A percentile compares a stretch with the other conserved stretches of the same genome.
phyloP scores from a whole-genome alignment of 202 grass and related monocot genomes.

The Zizania palustris region DNA sequence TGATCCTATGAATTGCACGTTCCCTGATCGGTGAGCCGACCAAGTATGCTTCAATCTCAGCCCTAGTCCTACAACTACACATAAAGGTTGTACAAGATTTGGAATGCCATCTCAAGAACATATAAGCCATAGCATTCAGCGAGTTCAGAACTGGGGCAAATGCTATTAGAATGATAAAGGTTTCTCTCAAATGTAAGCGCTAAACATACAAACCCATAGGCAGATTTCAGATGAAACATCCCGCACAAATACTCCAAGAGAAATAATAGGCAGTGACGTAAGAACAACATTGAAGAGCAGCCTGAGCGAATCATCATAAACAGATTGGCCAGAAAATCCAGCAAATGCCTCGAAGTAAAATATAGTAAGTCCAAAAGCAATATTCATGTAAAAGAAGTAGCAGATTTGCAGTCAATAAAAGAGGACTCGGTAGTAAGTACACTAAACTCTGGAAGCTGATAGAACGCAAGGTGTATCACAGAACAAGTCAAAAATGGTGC shows the following conservation, averaged over 20 bases:
- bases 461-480: conserved; percentile 35
- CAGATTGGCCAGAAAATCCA: conserved; percentile 95
- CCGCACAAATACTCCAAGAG: conserved; percentile 96
- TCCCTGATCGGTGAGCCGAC: too few relatives aligned
- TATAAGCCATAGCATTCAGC: conserved; percentile 20
- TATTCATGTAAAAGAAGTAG: conserved; percentile 99
- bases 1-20: too few relatives aligned
- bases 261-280: conserved; percentile 95
- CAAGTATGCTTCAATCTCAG: too few relatives aligned
- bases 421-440: conserved; percentile 24
- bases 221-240: conserved; percentile 99
- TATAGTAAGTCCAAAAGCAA: conserved; percentile 97
- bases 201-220: conserved; percentile 38
- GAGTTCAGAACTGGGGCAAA: conserved; percentile 15
- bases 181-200: conserved; percentile 1
- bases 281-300: conserved; percentile 96
- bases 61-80: too few relatives aligned
- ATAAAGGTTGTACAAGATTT: too few relatives aligned
- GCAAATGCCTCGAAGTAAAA: conserved; percentile 99
- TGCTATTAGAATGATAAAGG: background rate
- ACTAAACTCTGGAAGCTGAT: conserved; percentile 80
- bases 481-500: conserved; percentile 37
- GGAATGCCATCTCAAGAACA: too few relatives aligned
- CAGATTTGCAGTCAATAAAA: conserved; percentile 74
- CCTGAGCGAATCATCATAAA: conserved; percentile 99